Base-by-base conservation (phyloP, 2,329 filamentous ascomycete genomes). In the Endothia cerciana region DNA sequence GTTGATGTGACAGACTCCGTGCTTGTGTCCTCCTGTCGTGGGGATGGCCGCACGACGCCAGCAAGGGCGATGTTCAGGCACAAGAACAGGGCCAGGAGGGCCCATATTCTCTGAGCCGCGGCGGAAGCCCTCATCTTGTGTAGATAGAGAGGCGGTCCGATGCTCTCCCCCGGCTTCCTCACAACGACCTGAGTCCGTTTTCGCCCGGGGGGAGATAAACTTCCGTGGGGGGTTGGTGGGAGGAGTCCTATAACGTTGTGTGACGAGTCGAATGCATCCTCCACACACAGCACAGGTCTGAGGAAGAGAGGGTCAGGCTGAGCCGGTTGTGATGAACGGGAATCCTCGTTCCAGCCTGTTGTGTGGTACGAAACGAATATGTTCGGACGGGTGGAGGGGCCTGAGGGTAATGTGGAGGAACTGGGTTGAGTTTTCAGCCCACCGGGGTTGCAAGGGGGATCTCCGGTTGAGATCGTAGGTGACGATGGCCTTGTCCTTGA, bases 21-120 rank as follows among this genome's bases (percentile, higher is more conserved):
- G 25, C 25, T 47, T 25, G 56, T 22, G 4, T 49, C 60, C 15
- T 63, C 63, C 28, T 62, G 65, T 41, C 65, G 63, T 60, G 65
- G 63, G 47, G 65, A 47, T n/a, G 63, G 65, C 38, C 28, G 65
- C 60, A 61, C 63, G 55, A 67, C 56, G 47, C 65, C 63, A 22
- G 65, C 65, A 10, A 49, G 45, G 55, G 43, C 65, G 36, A 65
- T 25, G 55, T 67, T 49, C 30, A 65, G 53, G 45, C 63, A 67
- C 60, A 67, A 22, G 4, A 67, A 38, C 19, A 63, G 59, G 55
- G 63, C 61, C 30, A 67, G 13, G 22, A 60, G 33, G n/a, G 43
- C 55, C 65, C 59, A 65, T 63, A 49, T 59, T 40, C 59, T 22
- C 33, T 36, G 53, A 15, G 60, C 28, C 19, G 55, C 33, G 25